phyloP scores from a whole-genome alignment of 2,329 filamentous ascomycete genomes.

The Fusarium dimerum region DNA sequence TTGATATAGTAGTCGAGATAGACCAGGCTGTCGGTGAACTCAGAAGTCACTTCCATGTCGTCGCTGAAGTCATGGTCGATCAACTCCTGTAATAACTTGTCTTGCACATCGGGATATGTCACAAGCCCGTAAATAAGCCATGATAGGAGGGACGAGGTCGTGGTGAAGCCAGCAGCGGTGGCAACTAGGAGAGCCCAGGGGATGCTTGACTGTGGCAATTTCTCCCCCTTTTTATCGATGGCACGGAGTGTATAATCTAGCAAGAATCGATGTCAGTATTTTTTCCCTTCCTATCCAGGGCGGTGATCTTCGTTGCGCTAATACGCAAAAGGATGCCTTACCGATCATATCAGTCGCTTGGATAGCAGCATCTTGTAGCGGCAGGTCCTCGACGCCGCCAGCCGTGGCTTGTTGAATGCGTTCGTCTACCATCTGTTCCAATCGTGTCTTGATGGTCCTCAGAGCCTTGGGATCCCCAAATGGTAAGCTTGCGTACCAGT shows the following conservation, averaged over 20 bases:
- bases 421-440: constrained; percentile 39
- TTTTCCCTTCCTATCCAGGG: background rate
- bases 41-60: constrained; percentile 46
- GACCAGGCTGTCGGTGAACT: constrained; percentile 47
- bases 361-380: constrained; percentile 50
- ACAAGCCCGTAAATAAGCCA: constrained; percentile 59
- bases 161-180: constrained; percentile 61
- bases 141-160: constrained; percentile 57
- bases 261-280: background rate
- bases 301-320: too few relatives aligned
- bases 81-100: constrained; percentile 58
- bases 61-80: constrained; percentile 49
- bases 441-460: constrained; percentile 32
- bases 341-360: constrained; percentile 45
- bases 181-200: constrained; percentile 46
- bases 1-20: constrained; percentile 62
- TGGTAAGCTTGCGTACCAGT: constrained; percentile 58
- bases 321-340: background rate
- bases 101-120: constrained; percentile 56
- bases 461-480: constrained; percentile 57
- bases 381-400: constrained; percentile 39
- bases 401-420: constrained; percentile 38
- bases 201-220: constrained; percentile 44
- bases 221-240: constrained; percentile 54
- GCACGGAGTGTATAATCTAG: constrained; percentile 53